Conservation (phyloP, 2,329 filamentous ascomycete genomes). For the Bretziella fagacearum region DNA sequence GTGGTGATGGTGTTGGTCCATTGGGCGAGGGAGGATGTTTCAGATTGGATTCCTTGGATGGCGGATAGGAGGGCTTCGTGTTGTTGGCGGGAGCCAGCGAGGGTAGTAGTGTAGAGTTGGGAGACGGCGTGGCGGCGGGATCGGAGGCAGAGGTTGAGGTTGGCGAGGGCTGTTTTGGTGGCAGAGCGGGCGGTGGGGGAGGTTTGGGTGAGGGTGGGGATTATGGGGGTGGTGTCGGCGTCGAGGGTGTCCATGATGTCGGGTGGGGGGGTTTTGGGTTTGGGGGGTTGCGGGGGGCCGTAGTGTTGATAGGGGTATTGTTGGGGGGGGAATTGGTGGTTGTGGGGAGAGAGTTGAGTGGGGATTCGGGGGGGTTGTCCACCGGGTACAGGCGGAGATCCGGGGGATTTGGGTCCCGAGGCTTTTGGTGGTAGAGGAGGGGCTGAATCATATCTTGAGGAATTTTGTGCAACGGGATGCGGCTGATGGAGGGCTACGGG, state of each 20-base stretch:
- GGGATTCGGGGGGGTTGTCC: not conserved
- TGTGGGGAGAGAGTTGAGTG: not conserved
- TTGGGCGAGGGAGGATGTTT: conserved; percentile 53
- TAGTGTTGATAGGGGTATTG: conserved; percentile 1
- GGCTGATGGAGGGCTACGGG: no score
- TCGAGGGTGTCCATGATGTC: conserved; percentile 43
- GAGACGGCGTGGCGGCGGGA: conserved; percentile 52
- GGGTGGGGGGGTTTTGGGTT: conserved; percentile 27
- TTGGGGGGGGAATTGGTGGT: not conserved
- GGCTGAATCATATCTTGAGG: conserved; percentile 33
- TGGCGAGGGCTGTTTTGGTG: conserved; percentile 33
- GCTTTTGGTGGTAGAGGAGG: conserved; percentile 25
- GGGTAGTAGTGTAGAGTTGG: conserved; percentile 53
- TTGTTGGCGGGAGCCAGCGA: conserved; percentile 64
- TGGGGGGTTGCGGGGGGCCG: conserved; percentile 16
- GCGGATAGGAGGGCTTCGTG: conserved; percentile 58
- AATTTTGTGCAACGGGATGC: no score
- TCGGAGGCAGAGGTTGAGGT: conserved; percentile 62
- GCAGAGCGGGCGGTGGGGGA: not conserved
- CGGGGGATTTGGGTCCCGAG: not conserved
- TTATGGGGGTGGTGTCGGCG: conserved; percentile 31
- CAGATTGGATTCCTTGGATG: conserved; percentile 51
- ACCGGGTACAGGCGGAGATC: not conserved
- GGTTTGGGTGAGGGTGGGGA: conserved; percentile 20
- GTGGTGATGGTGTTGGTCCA: conserved; percentile 53